Percentiles rank a stretch among this genome's conserved stretches.
These are phyloP conservation scores for Boletellus sp. DNA, from an alignment of 1,284 basidiomycete species.

Conservation along the genomic window DNA sequence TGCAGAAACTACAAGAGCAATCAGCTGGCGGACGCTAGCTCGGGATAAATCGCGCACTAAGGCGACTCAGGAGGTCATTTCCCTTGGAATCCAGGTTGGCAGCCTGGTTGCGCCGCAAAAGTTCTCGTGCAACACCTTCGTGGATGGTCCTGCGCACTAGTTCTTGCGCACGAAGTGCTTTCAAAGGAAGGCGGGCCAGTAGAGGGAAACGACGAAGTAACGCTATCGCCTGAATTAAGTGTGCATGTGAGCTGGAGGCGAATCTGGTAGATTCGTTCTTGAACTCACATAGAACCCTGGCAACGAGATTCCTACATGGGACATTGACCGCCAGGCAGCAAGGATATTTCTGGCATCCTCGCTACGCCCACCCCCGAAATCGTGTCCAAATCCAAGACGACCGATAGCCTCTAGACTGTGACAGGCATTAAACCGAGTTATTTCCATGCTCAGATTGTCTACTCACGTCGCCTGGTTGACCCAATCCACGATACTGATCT, in stretches of 20 bases:
- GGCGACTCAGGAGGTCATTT: slow-evolving; percentile 5
- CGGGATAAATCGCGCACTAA: not conserved
- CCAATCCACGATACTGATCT: slow-evolving; percentile 9
- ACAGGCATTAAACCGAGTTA: not conserved
- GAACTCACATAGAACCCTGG: slow-evolving; percentile 6
- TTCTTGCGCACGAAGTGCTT: slow-evolving; percentile 3
- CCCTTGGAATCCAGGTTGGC: not conserved
- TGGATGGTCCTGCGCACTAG: slow-evolving; percentile 8
- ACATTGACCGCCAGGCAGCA: slow-evolving; percentile 6
- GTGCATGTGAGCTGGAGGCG: not conserved
- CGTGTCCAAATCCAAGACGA: slow-evolving; percentile 9
- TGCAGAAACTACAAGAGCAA: slow-evolving; percentile 1
- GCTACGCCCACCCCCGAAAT: slow-evolving; percentile 8
- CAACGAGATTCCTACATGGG: slow-evolving; percentile 1
- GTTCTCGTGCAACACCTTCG: slow-evolving; percentile 3
- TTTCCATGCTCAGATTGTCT: not conserved
- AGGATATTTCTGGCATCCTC: slow-evolving; percentile 5
- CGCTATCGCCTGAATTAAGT: not conserved
- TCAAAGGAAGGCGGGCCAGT: slow-evolving; percentile 4
- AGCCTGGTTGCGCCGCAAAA: not conserved
- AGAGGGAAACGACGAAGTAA: slow-evolving; percentile 5
- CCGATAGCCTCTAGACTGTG: slow-evolving; percentile 4
- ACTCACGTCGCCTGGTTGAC: slow-evolving; percentile 9
- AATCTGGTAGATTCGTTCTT: not conserved
- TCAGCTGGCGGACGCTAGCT: not conserved